These are phyloP conservation scores for Candida lessepsii DNA, from an alignment of 805 yeast species.

Conservation along the genomic window DNA sequence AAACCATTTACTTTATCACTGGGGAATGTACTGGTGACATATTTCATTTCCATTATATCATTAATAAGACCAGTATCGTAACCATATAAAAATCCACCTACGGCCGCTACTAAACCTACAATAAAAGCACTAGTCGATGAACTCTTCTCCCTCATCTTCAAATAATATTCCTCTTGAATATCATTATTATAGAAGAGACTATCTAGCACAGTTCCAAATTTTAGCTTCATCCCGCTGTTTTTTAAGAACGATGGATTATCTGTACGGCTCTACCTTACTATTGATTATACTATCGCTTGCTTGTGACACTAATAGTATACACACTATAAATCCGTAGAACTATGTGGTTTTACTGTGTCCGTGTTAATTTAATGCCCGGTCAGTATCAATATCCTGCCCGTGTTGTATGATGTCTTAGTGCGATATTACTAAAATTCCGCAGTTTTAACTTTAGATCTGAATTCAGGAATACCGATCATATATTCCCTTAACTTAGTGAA, in stretches of 20 bases:
- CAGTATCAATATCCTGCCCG: background rate
- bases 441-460: background rate
- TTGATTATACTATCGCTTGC: too few relatives aligned
- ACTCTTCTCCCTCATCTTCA: conserved; percentile 41
- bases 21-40: conserved; percentile 58
- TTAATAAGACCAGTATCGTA: conserved; percentile 88
- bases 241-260: too few relatives aligned
- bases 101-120: conserved; percentile 80
- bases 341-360: too few relatives aligned
- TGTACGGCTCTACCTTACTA: too few relatives aligned
- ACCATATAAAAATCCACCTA: conserved; percentile 90
- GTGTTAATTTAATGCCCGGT: too few relatives aligned
- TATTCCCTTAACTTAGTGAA: too few relatives aligned
- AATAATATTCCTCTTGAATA: conserved; percentile 35
- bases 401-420: background rate
- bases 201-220: conserved; percentile 13
- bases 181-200: conserved; percentile 34
- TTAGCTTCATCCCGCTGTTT: background rate
- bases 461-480: background rate
- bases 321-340: background rate
- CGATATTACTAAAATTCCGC: background rate
- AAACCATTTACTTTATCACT: conserved; percentile 42
- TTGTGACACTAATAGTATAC: too few relatives aligned
- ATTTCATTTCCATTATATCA: conserved; percentile 73
- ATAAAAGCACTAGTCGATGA: conserved; percentile 64